Percentiles rank a stretch among this genome's conserved stretches.
These are phyloP conservation scores for Puccinia novopanici DNA, from an alignment of 1,284 basidiomycete species.

Conservation along the genomic window DNA sequence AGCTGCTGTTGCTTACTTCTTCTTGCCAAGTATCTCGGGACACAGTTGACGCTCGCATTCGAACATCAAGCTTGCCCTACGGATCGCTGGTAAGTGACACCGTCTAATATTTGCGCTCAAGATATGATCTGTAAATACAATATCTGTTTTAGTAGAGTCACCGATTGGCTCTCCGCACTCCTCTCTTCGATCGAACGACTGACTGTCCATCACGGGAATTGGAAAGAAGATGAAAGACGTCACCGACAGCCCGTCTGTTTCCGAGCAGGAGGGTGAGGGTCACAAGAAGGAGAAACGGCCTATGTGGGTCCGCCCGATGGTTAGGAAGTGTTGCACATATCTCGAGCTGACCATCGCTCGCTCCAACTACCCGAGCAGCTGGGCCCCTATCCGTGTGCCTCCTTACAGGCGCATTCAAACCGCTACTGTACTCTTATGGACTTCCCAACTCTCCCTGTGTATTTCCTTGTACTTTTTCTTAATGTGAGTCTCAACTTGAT, in stretches of 20 bases:
- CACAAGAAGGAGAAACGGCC: not conserved
- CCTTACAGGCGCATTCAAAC: slow-evolving; percentile 79
- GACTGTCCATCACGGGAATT: not conserved
- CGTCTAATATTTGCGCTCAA: not conserved
- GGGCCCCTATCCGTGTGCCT: slow-evolving; percentile 63
- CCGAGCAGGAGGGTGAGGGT: not conserved
- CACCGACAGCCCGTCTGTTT: not conserved
- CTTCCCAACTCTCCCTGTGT: slow-evolving; percentile 72
- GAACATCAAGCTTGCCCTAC: not conserved
- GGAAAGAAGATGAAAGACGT: slow-evolving; percentile 7
- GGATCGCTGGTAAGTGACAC: not conserved
- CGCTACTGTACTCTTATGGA: slow-evolving; percentile 82
- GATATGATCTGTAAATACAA: too few relatives aligned
- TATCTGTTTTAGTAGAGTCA: not conserved
- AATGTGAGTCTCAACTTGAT: slow-evolving; percentile 66
- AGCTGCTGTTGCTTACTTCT: not conserved
- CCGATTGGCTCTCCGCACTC: not conserved
- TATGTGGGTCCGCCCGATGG: not conserved
- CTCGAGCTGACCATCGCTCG: not conserved
- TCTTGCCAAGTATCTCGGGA: too few relatives aligned
- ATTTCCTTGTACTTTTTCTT: slow-evolving; percentile 73
- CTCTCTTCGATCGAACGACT: not conserved
- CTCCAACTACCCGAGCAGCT: slow-evolving; percentile 50
- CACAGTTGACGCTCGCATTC: not conserved
- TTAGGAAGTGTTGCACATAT: not conserved